Conservation (phyloP, 176 grass and related monocot species). For the Oryza nivara region DNA sequence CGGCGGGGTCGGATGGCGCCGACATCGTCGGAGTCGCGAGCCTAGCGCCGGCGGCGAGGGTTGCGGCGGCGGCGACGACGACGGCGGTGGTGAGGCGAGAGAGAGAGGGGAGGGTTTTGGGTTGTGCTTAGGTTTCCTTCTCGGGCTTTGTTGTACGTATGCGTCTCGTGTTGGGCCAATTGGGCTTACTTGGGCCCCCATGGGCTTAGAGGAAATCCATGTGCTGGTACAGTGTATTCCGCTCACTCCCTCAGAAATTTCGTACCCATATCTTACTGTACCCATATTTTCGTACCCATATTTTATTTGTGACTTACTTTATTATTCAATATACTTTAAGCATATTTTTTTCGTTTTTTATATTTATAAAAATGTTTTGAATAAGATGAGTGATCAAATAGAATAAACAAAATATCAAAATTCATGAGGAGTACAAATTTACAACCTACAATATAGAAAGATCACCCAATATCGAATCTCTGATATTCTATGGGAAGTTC, state of each 20-base stretch:
- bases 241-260: too few species aligned
- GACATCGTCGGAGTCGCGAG: slow-evolving; percentile 47
- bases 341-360: too few species aligned
- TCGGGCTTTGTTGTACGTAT: slow-evolving; percentile 12
- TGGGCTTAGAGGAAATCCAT: neutral
- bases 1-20: slow-evolving; percentile 35
- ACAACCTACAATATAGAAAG: too few species aligned
- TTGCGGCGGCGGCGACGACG: slow-evolving; percentile 12
- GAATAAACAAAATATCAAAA: too few species aligned
- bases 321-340: too few species aligned
- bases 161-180: neutral
- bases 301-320: too few species aligned
- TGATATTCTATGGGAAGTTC: neutral
- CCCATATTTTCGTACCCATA: too few species aligned
- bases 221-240: neutral
- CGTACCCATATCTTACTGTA: too few species aligned
- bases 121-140: slow-evolving; percentile 27
- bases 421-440: too few species aligned
- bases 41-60: slow-evolving; percentile 42
- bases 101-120: slow-evolving; percentile 28
- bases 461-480: neutral
- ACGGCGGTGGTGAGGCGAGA: neutral
- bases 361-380: too few species aligned
- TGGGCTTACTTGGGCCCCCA: neutral
- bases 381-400: too few species aligned